phyloP scores from a whole-genome alignment of 257 asterid species.

The Misopates orontium region DNA sequence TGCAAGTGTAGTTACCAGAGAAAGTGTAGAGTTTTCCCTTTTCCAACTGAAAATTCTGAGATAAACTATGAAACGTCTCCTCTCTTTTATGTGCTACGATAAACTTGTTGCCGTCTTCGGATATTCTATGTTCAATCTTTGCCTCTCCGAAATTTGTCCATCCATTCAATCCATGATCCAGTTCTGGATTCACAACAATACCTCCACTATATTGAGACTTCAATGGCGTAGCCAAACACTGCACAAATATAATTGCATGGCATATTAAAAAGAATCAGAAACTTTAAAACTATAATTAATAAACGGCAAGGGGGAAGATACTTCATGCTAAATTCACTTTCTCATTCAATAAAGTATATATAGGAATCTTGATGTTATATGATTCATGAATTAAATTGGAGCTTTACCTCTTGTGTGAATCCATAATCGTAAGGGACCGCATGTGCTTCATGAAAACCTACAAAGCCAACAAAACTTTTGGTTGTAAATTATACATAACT shows the following conservation, averaged over 20 bases:
- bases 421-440: constrained; percentile 52
- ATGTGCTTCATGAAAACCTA: constrained; percentile 20
- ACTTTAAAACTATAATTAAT: neutral
- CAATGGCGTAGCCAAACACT: constrained; percentile 57
- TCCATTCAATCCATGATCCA: constrained; percentile 50
- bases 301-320: neutral
- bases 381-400: neutral
- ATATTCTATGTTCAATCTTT: constrained; percentile 26
- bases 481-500: neutral
- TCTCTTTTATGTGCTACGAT: constrained; percentile 44
- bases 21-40: constrained; percentile 49
- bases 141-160: constrained; percentile 50
- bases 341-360: too few relatives aligned
- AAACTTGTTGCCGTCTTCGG: constrained; percentile 48
- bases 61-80: constrained; percentile 31
- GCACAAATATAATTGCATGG: neutral
- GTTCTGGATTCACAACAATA: constrained; percentile 54
- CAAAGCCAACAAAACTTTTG: neutral
- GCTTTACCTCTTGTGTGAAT: constrained; percentile 48
- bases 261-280: neutral
- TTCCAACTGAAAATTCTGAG: constrained; percentile 43
- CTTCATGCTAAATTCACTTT: too few relatives aligned
- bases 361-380: neutral
- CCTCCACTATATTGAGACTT: constrained; percentile 67
- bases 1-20: constrained; percentile 57